A percentile compares a stretch with the other conserved stretches of the same genome.
Evolutionary conservation across 2,329 filamentous ascomycete species (phyloP).

Genomic region (Hyphodiscus sp.): DNA sequence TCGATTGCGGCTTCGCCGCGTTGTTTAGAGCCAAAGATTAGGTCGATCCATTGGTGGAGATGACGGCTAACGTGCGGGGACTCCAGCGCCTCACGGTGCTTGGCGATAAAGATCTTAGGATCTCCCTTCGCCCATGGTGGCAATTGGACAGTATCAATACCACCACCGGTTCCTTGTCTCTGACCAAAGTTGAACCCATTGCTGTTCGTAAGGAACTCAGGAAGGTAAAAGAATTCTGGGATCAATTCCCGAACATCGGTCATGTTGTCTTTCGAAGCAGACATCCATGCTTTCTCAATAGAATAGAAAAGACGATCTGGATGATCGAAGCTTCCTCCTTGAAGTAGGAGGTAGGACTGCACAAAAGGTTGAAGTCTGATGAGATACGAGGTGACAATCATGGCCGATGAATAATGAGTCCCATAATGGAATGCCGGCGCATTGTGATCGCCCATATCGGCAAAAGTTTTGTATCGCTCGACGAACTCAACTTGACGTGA

Average conservation of each 20-base stretch:
- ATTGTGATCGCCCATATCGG: conserved; percentile 76
- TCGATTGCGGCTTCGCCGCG: conserved; percentile 88
- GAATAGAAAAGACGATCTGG: conserved; percentile 94
- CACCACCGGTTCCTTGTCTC: conserved; percentile 71
- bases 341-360: conserved; percentile 86
- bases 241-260: conserved; percentile 92
- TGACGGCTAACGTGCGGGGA: conserved; percentile 87
- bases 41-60: conserved; percentile 90
- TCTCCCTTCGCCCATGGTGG: conserved; percentile 97
- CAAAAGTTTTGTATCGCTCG: conserved; percentile 79
- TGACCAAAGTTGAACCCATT: conserved; percentile 92
- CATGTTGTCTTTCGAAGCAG: conserved; percentile 82
- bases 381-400: conserved; percentile 96
- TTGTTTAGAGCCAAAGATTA: conserved; percentile 92
- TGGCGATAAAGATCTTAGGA: conserved; percentile 89
- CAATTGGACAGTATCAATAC: conserved; percentile 80
- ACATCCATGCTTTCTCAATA: conserved; percentile 83
- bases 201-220: conserved; percentile 89
- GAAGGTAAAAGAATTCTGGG: conserved; percentile 94
- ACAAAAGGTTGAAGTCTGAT: conserved; percentile 95
- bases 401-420: conserved; percentile 97
- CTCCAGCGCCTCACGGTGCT: conserved; percentile 92
- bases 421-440: conserved; percentile 90
- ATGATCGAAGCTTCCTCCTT: conserved; percentile 95
- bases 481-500: conserved; percentile 72